phyloP scores from a whole-genome alignment of 179 eudicot genomes.

The Camellia oleifera region DNA sequence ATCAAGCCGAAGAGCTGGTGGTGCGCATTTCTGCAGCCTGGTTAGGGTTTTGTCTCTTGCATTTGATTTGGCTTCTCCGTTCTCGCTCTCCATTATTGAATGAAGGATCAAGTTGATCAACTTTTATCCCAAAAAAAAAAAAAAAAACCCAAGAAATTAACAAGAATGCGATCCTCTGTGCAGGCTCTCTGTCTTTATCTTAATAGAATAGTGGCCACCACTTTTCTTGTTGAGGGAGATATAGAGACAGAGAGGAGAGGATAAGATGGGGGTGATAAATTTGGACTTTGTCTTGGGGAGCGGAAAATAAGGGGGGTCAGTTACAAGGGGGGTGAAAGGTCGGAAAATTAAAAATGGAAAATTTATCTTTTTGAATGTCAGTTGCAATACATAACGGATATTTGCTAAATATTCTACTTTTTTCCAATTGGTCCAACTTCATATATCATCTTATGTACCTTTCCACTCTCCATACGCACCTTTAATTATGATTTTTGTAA shows the following conservation, averaged over 20 bases:
- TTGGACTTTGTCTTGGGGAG: slow-evolving; percentile 12
- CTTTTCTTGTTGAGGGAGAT: not conserved
- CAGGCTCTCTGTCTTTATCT: not conserved
- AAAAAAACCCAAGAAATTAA: not conserved
- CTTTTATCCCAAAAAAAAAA: not conserved
- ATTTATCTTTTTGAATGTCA: not conserved
- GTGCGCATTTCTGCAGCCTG: slow-evolving; percentile 29
- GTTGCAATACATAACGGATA: slow-evolving; percentile 2
- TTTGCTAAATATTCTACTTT: not conserved
- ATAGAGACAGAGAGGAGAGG: slow-evolving; percentile 4
- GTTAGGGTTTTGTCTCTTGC: slow-evolving; percentile 10
- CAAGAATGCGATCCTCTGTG: not conserved
- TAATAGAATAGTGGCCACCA: not conserved
- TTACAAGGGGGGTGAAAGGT: slow-evolving; percentile 25
- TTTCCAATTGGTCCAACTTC: not conserved
- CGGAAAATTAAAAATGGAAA: not conserved
- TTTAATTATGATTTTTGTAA: no score
- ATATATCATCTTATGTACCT: not conserved
- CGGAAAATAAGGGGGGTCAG: slow-evolving; percentile 23
- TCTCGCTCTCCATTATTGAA: slow-evolving; percentile 5
- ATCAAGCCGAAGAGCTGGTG: slow-evolving; percentile 22
- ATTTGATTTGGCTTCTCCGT: not conserved
- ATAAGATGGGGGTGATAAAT: not conserved
- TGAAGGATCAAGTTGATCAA: not conserved
- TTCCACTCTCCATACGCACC: no score